Evolutionary conservation across 306 rosid genomes (phyloP).

Genomic region (Potentilla sterilis): DNA sequence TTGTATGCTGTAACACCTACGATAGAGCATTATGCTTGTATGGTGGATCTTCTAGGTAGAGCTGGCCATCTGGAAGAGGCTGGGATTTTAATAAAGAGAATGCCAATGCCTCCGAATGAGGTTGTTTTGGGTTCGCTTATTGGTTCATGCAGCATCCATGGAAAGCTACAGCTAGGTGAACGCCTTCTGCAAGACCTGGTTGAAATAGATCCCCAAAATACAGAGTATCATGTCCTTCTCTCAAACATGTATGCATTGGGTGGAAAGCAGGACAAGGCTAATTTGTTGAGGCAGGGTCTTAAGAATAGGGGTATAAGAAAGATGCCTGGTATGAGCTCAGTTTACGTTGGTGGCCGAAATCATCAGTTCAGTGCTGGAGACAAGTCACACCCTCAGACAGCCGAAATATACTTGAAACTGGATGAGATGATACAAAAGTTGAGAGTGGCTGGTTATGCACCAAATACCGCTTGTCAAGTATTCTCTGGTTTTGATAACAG

Average conservation of each 20-base stretch:
- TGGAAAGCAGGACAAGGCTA: slow-evolving; percentile 56
- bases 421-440: slow-evolving; percentile 56
- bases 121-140: slow-evolving; percentile 69
- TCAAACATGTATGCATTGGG: slow-evolving; percentile 60
- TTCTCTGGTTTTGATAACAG: slow-evolving; percentile 37
- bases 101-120: slow-evolving; percentile 72
- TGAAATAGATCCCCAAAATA: slow-evolving; percentile 55
- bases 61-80: slow-evolving; percentile 69
- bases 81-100: slow-evolving; percentile 34
- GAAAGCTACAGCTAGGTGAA: slow-evolving; percentile 57
- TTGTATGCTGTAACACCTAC: slow-evolving; percentile 39
- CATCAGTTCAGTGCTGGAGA: slow-evolving; percentile 70
- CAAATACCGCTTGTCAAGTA: slow-evolving; percentile 52
- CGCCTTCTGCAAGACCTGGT: slow-evolving; percentile 44
- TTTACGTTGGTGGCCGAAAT: slow-evolving; percentile 52
- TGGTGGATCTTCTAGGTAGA: slow-evolving; percentile 70
- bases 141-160: slow-evolving; percentile 58
- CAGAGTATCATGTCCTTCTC: slow-evolving; percentile 61
- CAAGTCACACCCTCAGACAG: slow-evolving; percentile 47
- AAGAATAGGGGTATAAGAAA: slow-evolving; percentile 53
- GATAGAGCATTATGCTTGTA: slow-evolving; percentile 72
- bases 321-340: slow-evolving; percentile 68
- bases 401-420: slow-evolving; percentile 47
- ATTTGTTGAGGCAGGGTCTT: slow-evolving; percentile 50
- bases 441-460: slow-evolving; percentile 65